Evolutionary conservation across 352 stramenopile species (phyloP).

Genomic region (Globisporangium cederbergense): DNA sequence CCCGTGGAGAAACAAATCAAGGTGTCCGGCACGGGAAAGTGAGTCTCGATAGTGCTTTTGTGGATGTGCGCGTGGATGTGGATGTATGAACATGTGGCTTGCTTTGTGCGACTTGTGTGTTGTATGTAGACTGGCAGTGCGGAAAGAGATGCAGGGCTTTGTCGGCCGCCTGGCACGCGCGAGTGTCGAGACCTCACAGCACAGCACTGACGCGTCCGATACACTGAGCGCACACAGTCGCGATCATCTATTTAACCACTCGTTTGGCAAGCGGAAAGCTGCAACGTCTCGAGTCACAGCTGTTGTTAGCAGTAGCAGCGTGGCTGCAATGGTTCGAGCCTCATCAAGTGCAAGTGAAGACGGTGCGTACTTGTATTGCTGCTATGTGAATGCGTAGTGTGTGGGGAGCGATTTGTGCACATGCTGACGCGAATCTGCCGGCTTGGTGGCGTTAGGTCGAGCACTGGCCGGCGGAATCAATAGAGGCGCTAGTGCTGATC

Average conservation of each 20-base stretch:
- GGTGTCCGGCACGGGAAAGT: slow-evolving; percentile 64
- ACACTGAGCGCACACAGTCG: slow-evolving; percentile 6
- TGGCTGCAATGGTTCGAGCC: neutral
- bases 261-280: slow-evolving; percentile 16
- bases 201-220: neutral
- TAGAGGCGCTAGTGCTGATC: slow-evolving; percentile 16
- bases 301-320: neutral
- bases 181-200: slow-evolving; percentile 39
- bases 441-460: slow-evolving; percentile 6
- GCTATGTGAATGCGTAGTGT: neutral
- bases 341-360: neutral
- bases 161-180: slow-evolving; percentile 54
- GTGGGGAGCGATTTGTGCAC: neutral
- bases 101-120: neutral
- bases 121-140: slow-evolving; percentile 38
- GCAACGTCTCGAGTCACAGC: neutral
- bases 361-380: neutral
- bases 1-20: slow-evolving; percentile 77
- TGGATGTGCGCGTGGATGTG: slow-evolving; percentile 1
- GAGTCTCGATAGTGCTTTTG: slow-evolving; percentile 4
- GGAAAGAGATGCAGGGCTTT: slow-evolving; percentile 70
- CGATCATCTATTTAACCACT: slow-evolving; percentile 18
- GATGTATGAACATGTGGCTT: neutral
- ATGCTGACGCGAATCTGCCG: neutral
- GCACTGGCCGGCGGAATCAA: slow-evolving; percentile 11